Percentiles rank a stretch among this genome's conserved stretches.
Conservation (phyloP, 192 early-diverging fungal species). For the Piromyces sp. region DNA sequence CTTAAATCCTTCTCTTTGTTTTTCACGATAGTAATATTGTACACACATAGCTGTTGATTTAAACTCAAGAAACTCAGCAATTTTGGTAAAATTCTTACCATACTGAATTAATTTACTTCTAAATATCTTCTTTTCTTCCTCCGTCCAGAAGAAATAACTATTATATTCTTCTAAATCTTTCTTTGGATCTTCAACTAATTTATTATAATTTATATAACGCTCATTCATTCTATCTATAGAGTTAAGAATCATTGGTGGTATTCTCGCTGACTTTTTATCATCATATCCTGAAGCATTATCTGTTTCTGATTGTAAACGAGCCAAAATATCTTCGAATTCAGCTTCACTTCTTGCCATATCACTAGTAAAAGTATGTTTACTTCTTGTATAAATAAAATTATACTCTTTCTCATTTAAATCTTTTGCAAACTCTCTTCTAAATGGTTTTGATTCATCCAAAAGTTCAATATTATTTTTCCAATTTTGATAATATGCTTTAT, state of each 20-base stretch:
- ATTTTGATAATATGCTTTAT: neutral
- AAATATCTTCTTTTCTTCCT: constrained; percentile 44
- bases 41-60: constrained; percentile 56
- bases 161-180: constrained; percentile 42
- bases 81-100: constrained; percentile 61
- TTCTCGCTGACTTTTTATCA: constrained; percentile 48
- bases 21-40: constrained; percentile 60
- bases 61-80: constrained; percentile 36
- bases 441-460: neutral
- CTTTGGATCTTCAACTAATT: constrained; percentile 33
- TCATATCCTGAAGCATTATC: constrained; percentile 29
- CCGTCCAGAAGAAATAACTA: constrained; percentile 39
- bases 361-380: constrained; percentile 21
- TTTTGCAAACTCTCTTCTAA: neutral
- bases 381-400: neutral
- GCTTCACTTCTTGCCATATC: constrained; percentile 64
- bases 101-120: constrained; percentile 42
- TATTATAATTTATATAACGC: constrained; percentile 39
- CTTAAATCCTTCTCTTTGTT: constrained; percentile 55
- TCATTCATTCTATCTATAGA: constrained; percentile 25
- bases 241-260: constrained; percentile 56
- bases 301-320: constrained; percentile 53
- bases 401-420: neutral
- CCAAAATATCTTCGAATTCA: constrained; percentile 58
- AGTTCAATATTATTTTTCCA: neutral